Evolutionary conservation across 202 grass and related monocot genomes (phyloP), one percentile per base, ranked within the genome.

Genomic region (Zoysia matrella): DNA sequence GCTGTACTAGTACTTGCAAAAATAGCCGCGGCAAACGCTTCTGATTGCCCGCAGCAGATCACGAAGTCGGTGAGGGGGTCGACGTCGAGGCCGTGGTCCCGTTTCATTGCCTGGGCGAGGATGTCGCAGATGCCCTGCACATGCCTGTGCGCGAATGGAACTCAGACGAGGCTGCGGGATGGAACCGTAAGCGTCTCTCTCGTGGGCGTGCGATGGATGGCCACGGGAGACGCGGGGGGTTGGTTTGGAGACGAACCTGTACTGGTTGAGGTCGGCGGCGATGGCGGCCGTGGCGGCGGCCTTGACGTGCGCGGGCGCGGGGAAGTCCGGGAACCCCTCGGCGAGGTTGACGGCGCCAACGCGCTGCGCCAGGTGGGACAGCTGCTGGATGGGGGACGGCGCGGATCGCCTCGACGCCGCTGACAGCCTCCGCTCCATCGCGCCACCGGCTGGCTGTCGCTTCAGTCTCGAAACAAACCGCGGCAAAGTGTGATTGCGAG

Each of bases 301-400:
- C 86, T 98, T 98, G 76, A 95, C 41, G 73, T 86, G 81, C 11
- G 60, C 48, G 43, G 90, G 90, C 6, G 92, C 92, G 40, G 95
- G 85, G 88, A 98, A 98, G 84, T 98, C 90, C 3, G 92, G 95
- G 87, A 90, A 98, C 36, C 92, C 95, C 86, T 95, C 95, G 75
- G 92, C 90, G 36, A 98, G 86, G 90, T 98, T 95, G 84, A 98
- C 77, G 65, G 92, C 90, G 52, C 92, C 90, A 44, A 81, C 89
- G 16, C 88, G 81, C 86, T 95, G 75, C 16, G 92, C 92, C 4
- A 98, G 92, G 52, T 93, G 90, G 69, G 95, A 95, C 54, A 98
- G 90, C 73, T 90, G 69, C 81, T 95, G 90, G 84, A 98, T 98
- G 71, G 89, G 54, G 8, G 95, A 98, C 22, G 90, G 67, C 47